These are phyloP conservation scores for Nakaseomyces uthaithaninus DNA, from an alignment of 1,139 yeast species.

Conservation along the genomic window DNA sequence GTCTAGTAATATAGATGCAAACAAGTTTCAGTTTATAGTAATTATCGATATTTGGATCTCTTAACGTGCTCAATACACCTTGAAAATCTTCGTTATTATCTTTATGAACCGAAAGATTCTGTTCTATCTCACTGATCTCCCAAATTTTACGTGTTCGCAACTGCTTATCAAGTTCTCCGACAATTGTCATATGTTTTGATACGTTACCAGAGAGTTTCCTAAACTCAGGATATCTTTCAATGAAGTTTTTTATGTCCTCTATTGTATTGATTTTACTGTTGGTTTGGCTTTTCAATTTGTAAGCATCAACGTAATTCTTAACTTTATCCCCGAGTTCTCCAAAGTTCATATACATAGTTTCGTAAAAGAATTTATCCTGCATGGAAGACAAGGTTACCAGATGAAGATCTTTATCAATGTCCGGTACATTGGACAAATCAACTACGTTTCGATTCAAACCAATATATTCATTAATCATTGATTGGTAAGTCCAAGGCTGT, in stretches of 20 bases:
- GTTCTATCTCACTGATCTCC: conserved; percentile 87
- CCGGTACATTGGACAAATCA: conserved; percentile 41
- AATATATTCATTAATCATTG: conserved; percentile 90
- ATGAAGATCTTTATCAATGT: conserved; percentile 39
- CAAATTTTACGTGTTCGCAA: conserved; percentile 56
- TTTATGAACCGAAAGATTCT: conserved; percentile 65
- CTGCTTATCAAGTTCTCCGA: conserved; percentile 73
- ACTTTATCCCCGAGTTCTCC: conserved; percentile 91
- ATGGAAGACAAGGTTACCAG: conserved; percentile 58
- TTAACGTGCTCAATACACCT: conserved; percentile 40
- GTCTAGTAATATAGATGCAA: conserved; percentile 64
- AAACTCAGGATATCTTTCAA: conserved; percentile 90
- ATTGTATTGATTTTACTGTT: conserved; percentile 64
- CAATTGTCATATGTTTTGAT: conserved; percentile 86
- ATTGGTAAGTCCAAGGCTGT: conserved; percentile 96
- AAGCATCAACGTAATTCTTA: conserved; percentile 75
- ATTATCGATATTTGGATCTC: conserved; percentile 29
- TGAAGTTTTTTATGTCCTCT: conserved; percentile 80
- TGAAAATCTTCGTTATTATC: conserved; percentile 44
- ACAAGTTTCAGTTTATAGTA: conserved; percentile 52
- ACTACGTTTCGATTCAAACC: conserved; percentile 79
- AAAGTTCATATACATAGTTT: conserved; percentile 79
- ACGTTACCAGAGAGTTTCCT: conserved; percentile 80
- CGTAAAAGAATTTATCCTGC: conserved; percentile 69
- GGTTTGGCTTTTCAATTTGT: conserved; percentile 69